Conservation (phyloP, 208 protist species). For the Trypanosoma scelopori region DNA sequence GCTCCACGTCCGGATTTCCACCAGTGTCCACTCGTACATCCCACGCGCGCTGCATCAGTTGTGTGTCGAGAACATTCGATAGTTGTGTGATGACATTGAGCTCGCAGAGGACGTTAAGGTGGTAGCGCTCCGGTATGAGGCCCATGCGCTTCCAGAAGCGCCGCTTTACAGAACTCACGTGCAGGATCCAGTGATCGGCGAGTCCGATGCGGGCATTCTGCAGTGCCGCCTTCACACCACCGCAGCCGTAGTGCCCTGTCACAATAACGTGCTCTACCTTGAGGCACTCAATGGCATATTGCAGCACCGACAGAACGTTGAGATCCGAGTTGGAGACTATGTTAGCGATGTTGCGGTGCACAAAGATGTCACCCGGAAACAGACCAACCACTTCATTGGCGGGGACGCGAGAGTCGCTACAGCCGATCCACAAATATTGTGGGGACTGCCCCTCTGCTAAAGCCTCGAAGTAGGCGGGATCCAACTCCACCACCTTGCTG, state of each 20-base stretch:
- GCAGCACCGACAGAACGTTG: slow-evolving; percentile 89
- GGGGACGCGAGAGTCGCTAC: slow-evolving; percentile 85
- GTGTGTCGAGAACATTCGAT: slow-evolving; percentile 61
- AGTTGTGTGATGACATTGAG: slow-evolving; percentile 76
- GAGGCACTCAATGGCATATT: slow-evolving; percentile 93
- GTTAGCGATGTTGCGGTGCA: slow-evolving; percentile 95
- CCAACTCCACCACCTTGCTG: slow-evolving; percentile 53
- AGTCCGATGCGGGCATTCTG: slow-evolving; percentile 57
- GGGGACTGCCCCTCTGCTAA: slow-evolving; percentile 83
- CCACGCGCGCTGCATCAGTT: slow-evolving; percentile 59
- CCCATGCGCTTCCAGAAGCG: slow-evolving; percentile 66
- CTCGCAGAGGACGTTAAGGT: slow-evolving; percentile 68
- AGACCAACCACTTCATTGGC: slow-evolving; percentile 90
- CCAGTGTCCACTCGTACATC: slow-evolving; percentile 25
- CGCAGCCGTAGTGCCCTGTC: slow-evolving; percentile 93
- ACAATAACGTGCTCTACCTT: slow-evolving; percentile 95
- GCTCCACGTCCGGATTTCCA: slow-evolving; percentile 45
- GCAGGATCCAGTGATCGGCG: slow-evolving; percentile 80
- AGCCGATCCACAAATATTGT: slow-evolving; percentile 94
- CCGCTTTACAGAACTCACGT: slow-evolving; percentile 66
- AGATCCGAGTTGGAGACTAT: slow-evolving; percentile 90
- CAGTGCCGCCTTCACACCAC: slow-evolving; percentile 84
- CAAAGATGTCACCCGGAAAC: slow-evolving; percentile 92
- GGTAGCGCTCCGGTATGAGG: slow-evolving; percentile 38
- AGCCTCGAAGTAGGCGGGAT: slow-evolving; percentile 87